Conservation (phyloP, 495 filamentous ascomycete genomes). For the Neurospora cerealis region DNA sequence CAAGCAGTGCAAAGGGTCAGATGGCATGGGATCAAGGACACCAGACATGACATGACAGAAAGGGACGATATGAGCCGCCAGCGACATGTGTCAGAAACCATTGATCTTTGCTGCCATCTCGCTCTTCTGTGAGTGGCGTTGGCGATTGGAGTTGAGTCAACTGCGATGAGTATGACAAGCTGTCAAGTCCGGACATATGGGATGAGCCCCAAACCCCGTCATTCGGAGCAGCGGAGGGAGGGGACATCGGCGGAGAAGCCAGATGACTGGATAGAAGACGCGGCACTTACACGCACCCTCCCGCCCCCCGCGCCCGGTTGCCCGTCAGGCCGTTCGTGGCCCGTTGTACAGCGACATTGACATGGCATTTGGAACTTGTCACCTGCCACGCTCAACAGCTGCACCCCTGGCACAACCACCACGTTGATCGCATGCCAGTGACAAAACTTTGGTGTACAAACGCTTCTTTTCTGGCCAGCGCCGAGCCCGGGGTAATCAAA, state of each 20-base stretch:
- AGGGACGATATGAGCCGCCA: background rate
- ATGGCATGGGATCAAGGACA: background rate
- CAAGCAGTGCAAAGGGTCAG: background rate
- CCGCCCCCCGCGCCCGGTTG: background rate
- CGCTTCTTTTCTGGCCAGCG: background rate
- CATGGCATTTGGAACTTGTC: background rate
- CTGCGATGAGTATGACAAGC: background rate
- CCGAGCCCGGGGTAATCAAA: background rate
- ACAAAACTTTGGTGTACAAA: background rate
- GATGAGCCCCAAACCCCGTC: conserved; percentile 2
- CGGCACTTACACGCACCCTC: background rate
- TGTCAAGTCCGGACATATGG: conserved; percentile 3
- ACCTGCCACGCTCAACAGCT: background rate
- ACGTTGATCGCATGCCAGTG: background rate
- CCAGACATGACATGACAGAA: background rate
- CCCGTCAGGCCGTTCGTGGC: background rate
- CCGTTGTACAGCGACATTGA: background rate
- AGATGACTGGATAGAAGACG: background rate
- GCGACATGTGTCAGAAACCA: background rate
- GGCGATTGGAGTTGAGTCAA: background rate
- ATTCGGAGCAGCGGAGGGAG: conserved; percentile 12
- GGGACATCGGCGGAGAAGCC: background rate
- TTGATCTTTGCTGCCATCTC: background rate
- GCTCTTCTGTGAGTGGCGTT: background rate
- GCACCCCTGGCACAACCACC: background rate